A percentile compares a stretch with the other conserved stretches of the same genome.
Conservation (phyloP, 768 basidiomycete genomes). For the Chiua virens region DNA sequence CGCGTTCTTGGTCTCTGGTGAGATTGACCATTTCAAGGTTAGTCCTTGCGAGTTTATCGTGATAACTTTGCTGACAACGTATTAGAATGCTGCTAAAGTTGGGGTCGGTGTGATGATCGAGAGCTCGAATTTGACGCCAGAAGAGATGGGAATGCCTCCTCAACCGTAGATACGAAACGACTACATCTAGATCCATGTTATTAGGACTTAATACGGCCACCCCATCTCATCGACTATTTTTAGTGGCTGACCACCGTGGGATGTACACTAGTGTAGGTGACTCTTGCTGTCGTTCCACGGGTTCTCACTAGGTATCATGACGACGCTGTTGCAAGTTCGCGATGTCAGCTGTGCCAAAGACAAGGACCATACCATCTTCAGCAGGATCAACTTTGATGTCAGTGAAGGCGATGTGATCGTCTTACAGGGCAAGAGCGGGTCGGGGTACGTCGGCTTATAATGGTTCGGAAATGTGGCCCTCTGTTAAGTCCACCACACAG, state of each 20-base stretch:
- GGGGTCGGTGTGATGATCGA: conserved; percentile 99
- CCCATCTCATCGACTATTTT: conserved; percentile 11
- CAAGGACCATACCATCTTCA: conserved; percentile 52
- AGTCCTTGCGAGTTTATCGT: conserved; percentile 12
- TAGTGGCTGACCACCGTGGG: conserved; percentile 18
- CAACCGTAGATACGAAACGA: conserved; percentile 40
- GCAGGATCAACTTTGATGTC: conserved; percentile 59
- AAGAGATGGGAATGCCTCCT: conserved; percentile 74
- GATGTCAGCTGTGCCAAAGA: conserved; percentile 50
- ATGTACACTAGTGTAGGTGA: not conserved
- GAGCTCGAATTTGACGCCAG: conserved; percentile 74
- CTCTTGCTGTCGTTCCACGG: no score
- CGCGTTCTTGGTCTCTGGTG: conserved; percentile 90
- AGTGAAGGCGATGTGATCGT: conserved; percentile 75
- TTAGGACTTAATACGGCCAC: conserved; percentile 20
- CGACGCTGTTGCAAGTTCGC: conserved; percentile 50
- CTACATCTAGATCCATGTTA: conserved; percentile 31
- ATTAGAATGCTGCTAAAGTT: conserved; percentile 87
- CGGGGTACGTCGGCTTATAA: conserved; percentile 46
- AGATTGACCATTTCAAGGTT: conserved; percentile 99
- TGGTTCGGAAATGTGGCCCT: not conserved
- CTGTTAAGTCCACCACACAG: conserved; percentile 22
- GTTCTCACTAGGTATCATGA: conserved; percentile 5
- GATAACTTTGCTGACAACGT: not conserved
- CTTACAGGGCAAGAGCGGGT: conserved; percentile 78